A percentile compares a stretch with the other conserved stretches of the same genome.
Conservation (phyloP, 2,329 filamentous ascomycete genomes). For the Trichoderma asperellum region DNA sequence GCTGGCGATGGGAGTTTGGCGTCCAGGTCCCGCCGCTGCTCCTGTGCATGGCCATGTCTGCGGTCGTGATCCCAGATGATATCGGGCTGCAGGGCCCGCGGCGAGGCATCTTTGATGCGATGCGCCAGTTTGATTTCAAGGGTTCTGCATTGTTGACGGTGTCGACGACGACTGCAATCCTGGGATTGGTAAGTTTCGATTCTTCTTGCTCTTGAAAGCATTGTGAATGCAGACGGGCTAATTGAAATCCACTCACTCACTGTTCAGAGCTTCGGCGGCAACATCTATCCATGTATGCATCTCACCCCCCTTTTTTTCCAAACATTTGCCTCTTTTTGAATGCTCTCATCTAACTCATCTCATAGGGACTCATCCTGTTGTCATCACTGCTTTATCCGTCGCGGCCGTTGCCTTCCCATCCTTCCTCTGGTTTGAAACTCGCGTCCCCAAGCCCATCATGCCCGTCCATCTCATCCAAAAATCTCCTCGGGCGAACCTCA, state of each 20-base stretch:
- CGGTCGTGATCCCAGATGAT: constrained; percentile 54
- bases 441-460: constrained; percentile 60
- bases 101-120: constrained; percentile 51
- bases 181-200: constrained; percentile 55
- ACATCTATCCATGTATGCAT: constrained; percentile 59
- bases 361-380: constrained; percentile 61
- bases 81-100: constrained; percentile 54
- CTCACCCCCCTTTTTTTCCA: neutral
- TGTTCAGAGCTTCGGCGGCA: constrained; percentile 63
- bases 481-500: constrained; percentile 59
- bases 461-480: constrained; percentile 57
- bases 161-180: constrained; percentile 60
- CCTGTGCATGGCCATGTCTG: constrained; percentile 51
- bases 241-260: neutral
- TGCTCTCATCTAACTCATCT: neutral
- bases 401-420: constrained; percentile 53
- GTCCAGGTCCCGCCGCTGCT: constrained; percentile 60
- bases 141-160: constrained; percentile 59
- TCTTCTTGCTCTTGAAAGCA: neutral
- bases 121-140: constrained; percentile 60
- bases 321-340: neutral
- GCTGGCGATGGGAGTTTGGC: constrained; percentile 75
- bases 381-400: constrained; percentile 55
- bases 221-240: neutral
- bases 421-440: constrained; percentile 58